Base-by-base conservation (phyloP, 2,329 filamentous ascomycete species). In the Colletotrichum sp. region DNA sequence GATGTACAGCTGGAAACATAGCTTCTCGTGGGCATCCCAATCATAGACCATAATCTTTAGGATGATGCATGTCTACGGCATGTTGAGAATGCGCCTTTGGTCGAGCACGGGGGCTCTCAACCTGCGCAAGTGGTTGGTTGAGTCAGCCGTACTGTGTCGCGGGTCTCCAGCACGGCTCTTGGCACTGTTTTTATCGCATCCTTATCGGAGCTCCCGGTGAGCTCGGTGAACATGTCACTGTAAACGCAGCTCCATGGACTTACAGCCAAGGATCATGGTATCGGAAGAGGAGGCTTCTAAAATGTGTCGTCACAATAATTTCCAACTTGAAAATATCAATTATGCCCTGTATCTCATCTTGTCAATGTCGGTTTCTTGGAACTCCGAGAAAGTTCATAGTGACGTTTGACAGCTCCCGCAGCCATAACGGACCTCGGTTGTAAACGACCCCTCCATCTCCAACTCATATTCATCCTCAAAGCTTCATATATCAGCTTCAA, bases 1-100 rank as follows among this genome's bases (percentile, higher is more conserved):
- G 79, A 96, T 94, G 80, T 96, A 97, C 80, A 97, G 90, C 78
- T 91, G 90, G 55, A 83, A 83, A 79, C 86, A 87, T 80, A 80
- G 84, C 69, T 87, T 82, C 79, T 83, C 83, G 78, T 89, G 83
- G 16, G 79, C 78, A n/a, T 86, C 85, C 87, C 88, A 89, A 75
- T 87, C 82, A 80, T 88, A 89, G 25, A 85, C 86, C 87, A 88
- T 89, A 78, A 62, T 84, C 75, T 73, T 70, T 66, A 43, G 27
- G 52, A 48, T 61, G 60, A 13, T n/a, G 52, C 25, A 39, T 18
- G 34, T 34, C 48, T 66, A 60, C 34, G 70, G 60, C 48, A 61
- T 28, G 48, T 67, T 55, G 18, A 70, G 13, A 60, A 30, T 76
- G 76, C 73, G 62, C 60, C 34, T 74, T 68, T 34, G 70, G 70